phyloP scores from a whole-genome alignment of 2,329 filamentous ascomycete genomes.

The Trichoderma sp. region DNA sequence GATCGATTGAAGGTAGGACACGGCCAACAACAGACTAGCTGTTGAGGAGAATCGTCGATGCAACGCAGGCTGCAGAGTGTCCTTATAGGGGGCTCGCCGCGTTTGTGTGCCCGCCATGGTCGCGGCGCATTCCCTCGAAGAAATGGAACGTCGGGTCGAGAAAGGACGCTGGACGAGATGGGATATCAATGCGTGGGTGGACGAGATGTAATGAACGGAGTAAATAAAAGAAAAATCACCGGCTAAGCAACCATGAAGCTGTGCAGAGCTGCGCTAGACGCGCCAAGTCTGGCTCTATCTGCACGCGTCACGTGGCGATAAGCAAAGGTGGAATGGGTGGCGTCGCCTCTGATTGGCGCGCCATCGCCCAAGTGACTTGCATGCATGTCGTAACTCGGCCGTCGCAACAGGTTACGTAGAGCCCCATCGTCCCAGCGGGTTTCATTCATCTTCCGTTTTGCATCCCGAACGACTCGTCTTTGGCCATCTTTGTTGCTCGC shows the following conservation, averaged over 20 bases:
- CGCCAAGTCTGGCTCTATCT: conserved; percentile 25
- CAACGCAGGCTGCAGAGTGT: conserved; percentile 85
- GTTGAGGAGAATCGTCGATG: conserved; percentile 85
- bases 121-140: conserved; percentile 45
- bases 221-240: conserved; percentile 40
- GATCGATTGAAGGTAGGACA: conserved; percentile 74
- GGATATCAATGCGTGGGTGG: neutral
- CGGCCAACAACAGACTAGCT: conserved; percentile 65
- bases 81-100: conserved; percentile 71
- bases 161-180: neutral
- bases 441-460: neutral
- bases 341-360: conserved; percentile 24
- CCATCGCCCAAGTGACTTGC: conserved; percentile 18
- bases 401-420: conserved; percentile 34
- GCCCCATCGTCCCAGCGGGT: neutral
- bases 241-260: conserved; percentile 32
- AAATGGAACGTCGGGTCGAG: neutral
- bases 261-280: conserved; percentile 22
- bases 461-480: neutral
- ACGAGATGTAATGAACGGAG: conserved; percentile 18
- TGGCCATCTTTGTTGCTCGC: conserved; percentile 7
- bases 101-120: conserved; percentile 55
- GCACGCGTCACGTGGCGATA: conserved; percentile 35
- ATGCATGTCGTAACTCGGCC: conserved; percentile 5
- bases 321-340: conserved; percentile 2